Evolutionary conservation across 2,329 filamentous ascomycete species (phyloP).

Genomic region (Aspergillus fumigatus): DNA sequence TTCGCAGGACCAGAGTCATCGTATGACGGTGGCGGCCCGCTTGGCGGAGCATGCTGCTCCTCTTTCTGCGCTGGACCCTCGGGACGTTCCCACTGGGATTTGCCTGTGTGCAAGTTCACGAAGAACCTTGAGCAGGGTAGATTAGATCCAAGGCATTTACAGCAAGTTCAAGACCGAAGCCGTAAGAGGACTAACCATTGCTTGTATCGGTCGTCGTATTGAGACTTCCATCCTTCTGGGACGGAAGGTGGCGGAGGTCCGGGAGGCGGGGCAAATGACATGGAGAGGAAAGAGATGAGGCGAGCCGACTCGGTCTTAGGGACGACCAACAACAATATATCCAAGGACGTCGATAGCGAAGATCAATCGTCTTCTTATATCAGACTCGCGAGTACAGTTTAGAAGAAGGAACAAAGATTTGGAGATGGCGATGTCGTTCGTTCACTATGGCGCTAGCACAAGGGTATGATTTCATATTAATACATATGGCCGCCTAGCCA

Average conservation of each 20-base stretch:
- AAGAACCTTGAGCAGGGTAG: conserved; percentile 64
- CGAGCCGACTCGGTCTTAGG: not conserved
- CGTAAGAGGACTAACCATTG: conserved; percentile 58
- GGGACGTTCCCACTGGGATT: conserved; percentile 86
- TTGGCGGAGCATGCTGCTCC: conserved; percentile 37
- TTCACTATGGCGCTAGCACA: not conserved
- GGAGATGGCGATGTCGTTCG: not conserved
- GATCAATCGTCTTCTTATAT: not conserved
- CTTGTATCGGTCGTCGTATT: conserved; percentile 83
- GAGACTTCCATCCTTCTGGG: conserved; percentile 78
- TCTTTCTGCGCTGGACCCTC: conserved; percentile 57
- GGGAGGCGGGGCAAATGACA: conserved; percentile 40
- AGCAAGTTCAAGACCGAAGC: not conserved
- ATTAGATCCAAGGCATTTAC: conserved; percentile 11
- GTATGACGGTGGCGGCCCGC: conserved; percentile 48
- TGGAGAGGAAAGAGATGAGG: conserved; percentile 6
- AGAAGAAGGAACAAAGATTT: not conserved
- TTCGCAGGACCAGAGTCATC: conserved; percentile 53
- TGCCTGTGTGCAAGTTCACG: conserved; percentile 81
- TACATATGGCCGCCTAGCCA: conserved; percentile 2
- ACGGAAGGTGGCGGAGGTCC: conserved; percentile 56
- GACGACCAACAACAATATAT: not conserved
- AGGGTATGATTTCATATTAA: not conserved
- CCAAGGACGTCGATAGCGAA: not conserved
- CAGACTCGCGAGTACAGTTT: not conserved